Evolutionary conservation across 2,329 filamentous ascomycete genomes (phyloP), one percentile per base, ranked within the genome.

Genomic region (Botrytis pseudocinerea): DNA sequence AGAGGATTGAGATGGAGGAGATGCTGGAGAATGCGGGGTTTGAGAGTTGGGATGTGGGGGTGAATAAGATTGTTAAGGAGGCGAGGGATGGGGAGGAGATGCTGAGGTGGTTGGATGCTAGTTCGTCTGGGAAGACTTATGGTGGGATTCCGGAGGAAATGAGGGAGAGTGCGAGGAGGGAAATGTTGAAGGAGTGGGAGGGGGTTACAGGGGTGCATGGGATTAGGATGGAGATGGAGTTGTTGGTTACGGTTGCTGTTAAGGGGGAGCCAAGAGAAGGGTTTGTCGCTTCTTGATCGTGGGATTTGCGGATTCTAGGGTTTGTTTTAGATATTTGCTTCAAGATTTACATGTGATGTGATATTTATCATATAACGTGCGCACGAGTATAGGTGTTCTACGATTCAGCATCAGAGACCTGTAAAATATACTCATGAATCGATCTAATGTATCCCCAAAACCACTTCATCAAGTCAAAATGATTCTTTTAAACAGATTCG

Each of bases 171-270:
- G 71, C 46, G 20, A 72, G 60, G 25, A 65, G 68, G 32, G 73
- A 76, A 10, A 76, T 73, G 73, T 46, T 54, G 69, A n/a, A 20
- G 12, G 71, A 74, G 48, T 76, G 74, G 69, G 69, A 66, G 3
- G 73, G 72, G 22, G 22, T 71, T 14, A 71, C 57, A 9, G 73
- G 71, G 2, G 54, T 72, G 32, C 38, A 69, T 10, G 74, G 65
- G 2, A 76, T 76, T 2, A 28, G 28, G 2, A 76, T 76, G 74
- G n/a, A 73, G 14, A 73, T 75, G 70, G 70, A 74, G 12, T 46
- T 75, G n/a, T 70, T 75, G 38, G 74, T 74, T 66, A 74, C 73
- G 51, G 61, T 75, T 22, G 74, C 73, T 72, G 28, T 72, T 22
- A 72, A 72, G 35, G 42, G 42, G 28, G 22, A 35, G 35, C 35